Evolutionary conservation across 23 red algal species (phyloP), one percentile per base, ranked within the genome.

Genomic region (Gracilaria vermiculophylla): DNA sequence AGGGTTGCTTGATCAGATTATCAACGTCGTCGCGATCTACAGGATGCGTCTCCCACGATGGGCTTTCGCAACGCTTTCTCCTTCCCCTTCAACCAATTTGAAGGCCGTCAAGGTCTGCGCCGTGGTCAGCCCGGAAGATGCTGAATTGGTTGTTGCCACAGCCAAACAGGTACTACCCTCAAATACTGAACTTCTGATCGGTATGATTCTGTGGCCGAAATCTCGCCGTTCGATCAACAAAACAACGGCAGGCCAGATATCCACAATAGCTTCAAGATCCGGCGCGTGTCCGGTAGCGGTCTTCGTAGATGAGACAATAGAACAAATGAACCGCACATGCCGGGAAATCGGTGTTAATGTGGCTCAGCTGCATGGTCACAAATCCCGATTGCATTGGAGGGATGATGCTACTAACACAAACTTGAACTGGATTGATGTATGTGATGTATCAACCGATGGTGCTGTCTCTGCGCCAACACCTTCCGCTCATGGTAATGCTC

Each of bases 81-180:
- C 52, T 2, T 51, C 80, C 20, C 58, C 25, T 0, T 49, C 39
- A 14, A 28, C 71, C 3, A 14, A 17, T 7, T 60, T 95, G 24
- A 17, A 75, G 40, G 66, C 85, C 15, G 45, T 95, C 32, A 95
- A 95, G 44, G 80, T 95, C 20, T 95, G 93, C 58, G 93, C 62
- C 7, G 77, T 95, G 19, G 80, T 83, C 6, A 50, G 53, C 36
- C 54, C 93, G 8, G 53, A 83, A n/a, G 93, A 95, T 56, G 93
- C 93, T 10, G 28, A 56, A 29, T 55, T 88, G 53, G 42, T 91
- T 13, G 33, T 73, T 3, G 50, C 69, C 1, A 35, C 83, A 23
- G 43, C 56, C 36, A 53, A 48, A 16, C 14, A 87, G 25, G 20
- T 73, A 2, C 35, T 91, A 10, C 87, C 86, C 4, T 25, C 76